phyloP scores from a whole-genome alignment of 371 early-diverging fungal species.

The Saksenaea vasiformis region DNA sequence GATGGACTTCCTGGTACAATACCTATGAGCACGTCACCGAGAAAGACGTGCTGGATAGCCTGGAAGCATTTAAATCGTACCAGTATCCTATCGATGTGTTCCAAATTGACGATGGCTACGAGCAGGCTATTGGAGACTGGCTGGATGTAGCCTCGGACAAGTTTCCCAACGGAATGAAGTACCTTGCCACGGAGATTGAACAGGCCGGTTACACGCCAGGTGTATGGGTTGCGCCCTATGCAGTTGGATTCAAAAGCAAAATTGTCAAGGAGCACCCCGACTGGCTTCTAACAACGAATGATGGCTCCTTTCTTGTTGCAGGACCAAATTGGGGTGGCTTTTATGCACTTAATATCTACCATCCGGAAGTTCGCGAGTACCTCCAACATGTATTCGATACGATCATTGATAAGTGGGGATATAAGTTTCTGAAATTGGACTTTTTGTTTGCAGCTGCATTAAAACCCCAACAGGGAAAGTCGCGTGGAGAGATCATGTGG shows the following conservation, averaged over 20 bases:
- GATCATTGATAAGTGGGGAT: slow-evolving; percentile 45
- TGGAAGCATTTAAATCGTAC: slow-evolving; percentile 25
- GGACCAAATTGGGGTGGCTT: slow-evolving; percentile 38
- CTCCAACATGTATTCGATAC: slow-evolving; percentile 42
- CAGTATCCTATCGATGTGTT: slow-evolving; percentile 44
- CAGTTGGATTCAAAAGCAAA: slow-evolving; percentile 40
- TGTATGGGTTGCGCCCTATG: slow-evolving; percentile 50
- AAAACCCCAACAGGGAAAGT: slow-evolving; percentile 40
- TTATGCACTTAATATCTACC: slow-evolving; percentile 44
- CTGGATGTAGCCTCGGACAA: slow-evolving; percentile 28
- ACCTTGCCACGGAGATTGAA: slow-evolving; percentile 29
- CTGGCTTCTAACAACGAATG: slow-evolving; percentile 36
- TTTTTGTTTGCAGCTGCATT: slow-evolving; percentile 53
- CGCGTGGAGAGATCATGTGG: slow-evolving; percentile 52
- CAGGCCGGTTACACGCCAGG: slow-evolving; percentile 40
- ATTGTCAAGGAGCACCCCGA: slow-evolving; percentile 42
- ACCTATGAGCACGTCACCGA: slow-evolving; percentile 50
- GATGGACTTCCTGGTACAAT: slow-evolving; percentile 52
- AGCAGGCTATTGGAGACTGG: slow-evolving; percentile 48
- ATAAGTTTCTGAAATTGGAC: slow-evolving; percentile 47
- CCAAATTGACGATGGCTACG: slow-evolving; percentile 54
- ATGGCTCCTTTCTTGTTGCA: slow-evolving; percentile 15
- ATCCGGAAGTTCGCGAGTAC: slow-evolving; percentile 37
- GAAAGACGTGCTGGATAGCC: slow-evolving; percentile 33
- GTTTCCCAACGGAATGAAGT: slow-evolving; percentile 48